A percentile compares a stretch with the other conserved stretches of the same genome.
These are phyloP conservation scores for Eucalyptus polyanthemos DNA, from an alignment of 345 rosid species.

Conservation along the genomic window DNA sequence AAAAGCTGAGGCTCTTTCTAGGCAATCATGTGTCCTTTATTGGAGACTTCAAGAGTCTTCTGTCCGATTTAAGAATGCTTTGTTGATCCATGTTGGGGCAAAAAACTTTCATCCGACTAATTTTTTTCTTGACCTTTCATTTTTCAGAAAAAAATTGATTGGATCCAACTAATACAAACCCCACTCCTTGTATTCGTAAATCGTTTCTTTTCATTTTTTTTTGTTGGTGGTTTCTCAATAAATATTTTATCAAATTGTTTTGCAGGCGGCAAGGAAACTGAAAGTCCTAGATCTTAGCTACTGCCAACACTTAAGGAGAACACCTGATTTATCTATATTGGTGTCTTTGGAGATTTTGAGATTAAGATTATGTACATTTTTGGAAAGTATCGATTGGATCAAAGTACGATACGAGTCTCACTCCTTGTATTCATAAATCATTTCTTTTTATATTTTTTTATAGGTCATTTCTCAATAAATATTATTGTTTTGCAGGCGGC, in stretches of 20 bases:
- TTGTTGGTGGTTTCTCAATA: rapidly evolving
- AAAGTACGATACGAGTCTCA: background rate
- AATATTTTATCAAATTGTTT: too few relatives aligned
- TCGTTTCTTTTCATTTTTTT: rapidly evolving
- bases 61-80: rapidly evolving
- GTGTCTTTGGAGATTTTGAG: too few relatives aligned
- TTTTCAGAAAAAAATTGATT: rapidly evolving
- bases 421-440: too few relatives aligned
- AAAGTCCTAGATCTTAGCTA: rapidly evolving
- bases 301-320: rapidly evolving
- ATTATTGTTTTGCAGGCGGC: too few relatives aligned
- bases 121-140: rapidly evolving
- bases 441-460: too few relatives aligned
- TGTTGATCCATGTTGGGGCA: too few relatives aligned
- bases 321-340: too few relatives aligned
- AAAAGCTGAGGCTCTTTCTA: rapidly evolving
- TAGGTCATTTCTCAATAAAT: too few relatives aligned
- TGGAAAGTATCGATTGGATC: background rate
- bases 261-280: too few relatives aligned
- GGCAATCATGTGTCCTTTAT: rapidly evolving
- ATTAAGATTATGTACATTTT: rapidly evolving
- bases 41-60: too few relatives aligned
- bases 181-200: too few relatives aligned
- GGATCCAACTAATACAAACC: background rate
- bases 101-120: too few relatives aligned